Base-by-base conservation (phyloP, 163 green algal species). In the Chloromonas sp. region DNA sequence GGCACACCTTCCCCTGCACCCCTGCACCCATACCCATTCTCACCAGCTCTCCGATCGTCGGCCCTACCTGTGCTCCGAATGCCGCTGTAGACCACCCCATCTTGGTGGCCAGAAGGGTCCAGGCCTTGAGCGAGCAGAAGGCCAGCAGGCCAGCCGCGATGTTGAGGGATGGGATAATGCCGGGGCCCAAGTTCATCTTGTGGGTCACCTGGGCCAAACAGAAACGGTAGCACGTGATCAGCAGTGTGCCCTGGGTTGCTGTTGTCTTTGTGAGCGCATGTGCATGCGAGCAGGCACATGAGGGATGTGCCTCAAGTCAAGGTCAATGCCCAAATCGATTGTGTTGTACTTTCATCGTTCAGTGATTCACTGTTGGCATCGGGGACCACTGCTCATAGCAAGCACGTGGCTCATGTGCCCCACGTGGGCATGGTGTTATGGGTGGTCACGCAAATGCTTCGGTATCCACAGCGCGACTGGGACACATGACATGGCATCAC, bases 111-210 rank as follows among this genome's bases (percentile, higher is more conserved):
- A 84, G 3, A 2, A 13, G 14, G 1, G 77, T 2, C 81, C 81
- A 84, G 3, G 36, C 61, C 2, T 78, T 36, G 14, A 84, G 61
- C 1, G 61, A 78, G 66, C 62, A 80, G 81, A 84, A 84, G 2
- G 81, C 70, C 36, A 84, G 81, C 62, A 84, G 81, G n/a, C 81
- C 81, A 3, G 66, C 66, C 3, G 81, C 81, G 66, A 84, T 79
- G 81, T 84, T 84, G 62, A 84, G 62, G 62, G n/a, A 70, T 13
- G 81, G 81, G 70, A 84, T 84, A 70, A 84, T 84, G 36, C 81
- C 81, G 11, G 58, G 15, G 0, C 66, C 66, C n/a, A 84, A 57
- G 66, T 61, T 66, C 1, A 84, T 57, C 81, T 84, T 77, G 2
- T 59, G 81, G 36, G 66, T 58, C 2, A 80, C 79, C 79, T 81